phyloP scores from a whole-genome alignment of 75 land plant genomes.

The Cryptomeria japonica region DNA sequence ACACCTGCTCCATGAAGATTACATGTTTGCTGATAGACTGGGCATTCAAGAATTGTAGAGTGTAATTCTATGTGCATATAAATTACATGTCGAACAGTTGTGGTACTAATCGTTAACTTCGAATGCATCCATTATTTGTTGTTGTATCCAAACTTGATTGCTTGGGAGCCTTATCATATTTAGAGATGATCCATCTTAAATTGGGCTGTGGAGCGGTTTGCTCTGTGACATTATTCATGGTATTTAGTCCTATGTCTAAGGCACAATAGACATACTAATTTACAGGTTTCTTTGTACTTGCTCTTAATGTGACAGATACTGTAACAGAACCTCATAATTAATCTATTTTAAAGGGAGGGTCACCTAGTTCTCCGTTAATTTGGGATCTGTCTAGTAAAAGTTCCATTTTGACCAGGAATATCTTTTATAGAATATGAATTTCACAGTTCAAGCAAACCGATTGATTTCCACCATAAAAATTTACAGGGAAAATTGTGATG shows the following conservation, averaged over 20 bases:
- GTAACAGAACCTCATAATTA: not conserved
- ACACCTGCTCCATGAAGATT: not conserved
- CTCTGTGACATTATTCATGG: not conserved
- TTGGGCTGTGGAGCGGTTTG: not conserved
- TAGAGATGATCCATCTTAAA: not conserved
- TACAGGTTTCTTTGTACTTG: not conserved
- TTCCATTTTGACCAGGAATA: not conserved
- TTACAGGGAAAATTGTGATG: constrained; percentile 63
- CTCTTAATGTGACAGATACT: not conserved
- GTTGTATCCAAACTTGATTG: not conserved
- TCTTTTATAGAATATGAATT: not conserved
- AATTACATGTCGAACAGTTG: not conserved
- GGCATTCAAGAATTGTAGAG: not conserved
- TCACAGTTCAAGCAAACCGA: not conserved
- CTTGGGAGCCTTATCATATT: not conserved
- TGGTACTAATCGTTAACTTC: not conserved
- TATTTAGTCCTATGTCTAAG: not conserved
- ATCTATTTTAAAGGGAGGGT: not conserved
- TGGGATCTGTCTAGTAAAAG: not conserved
- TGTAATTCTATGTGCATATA: not conserved
- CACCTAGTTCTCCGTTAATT: not conserved
- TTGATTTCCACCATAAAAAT: not conserved
- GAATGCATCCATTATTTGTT: not conserved
- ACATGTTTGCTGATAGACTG: not conserved
- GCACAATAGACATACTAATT: not conserved